A percentile compares a stretch with the other conserved stretches of the same genome.
These are phyloP conservation scores for Diplodia seriata DNA, from an alignment of 2,329 filamentous ascomycete species.

Conservation along the genomic window DNA sequence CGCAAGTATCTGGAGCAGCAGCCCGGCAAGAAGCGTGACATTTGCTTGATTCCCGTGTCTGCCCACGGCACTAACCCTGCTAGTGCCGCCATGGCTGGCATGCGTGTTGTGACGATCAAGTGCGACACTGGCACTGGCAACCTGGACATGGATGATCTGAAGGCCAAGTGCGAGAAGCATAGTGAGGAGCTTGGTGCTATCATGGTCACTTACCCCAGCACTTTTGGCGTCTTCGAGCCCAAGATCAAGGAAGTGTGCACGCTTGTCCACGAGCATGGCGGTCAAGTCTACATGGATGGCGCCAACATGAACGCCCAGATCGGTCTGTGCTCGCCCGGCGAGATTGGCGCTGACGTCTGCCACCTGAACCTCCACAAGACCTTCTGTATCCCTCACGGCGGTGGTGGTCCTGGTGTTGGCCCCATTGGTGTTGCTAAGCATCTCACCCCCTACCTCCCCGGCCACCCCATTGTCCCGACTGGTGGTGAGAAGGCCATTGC, in stretches of 20 bases:
- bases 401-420: constrained; percentile 90
- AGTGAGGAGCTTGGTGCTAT: constrained; percentile 85
- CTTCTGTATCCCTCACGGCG: constrained; percentile 96
- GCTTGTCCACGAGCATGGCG: constrained; percentile 84
- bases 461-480: constrained; percentile 67
- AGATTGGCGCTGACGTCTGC: constrained; percentile 95
- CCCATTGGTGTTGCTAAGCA: constrained; percentile 91
- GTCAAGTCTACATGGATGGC: constrained; percentile 98
- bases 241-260: constrained; percentile 84
- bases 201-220: constrained; percentile 97
- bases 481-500: constrained; percentile 66
- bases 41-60: constrained; percentile 93
- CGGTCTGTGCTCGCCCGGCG: constrained; percentile 89
- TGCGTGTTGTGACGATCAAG: constrained; percentile 92
- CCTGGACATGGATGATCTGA: constrained; percentile 83
- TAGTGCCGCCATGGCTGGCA: constrained; percentile 92
- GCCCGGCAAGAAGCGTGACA: constrained; percentile 74
- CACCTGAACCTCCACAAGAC: constrained; percentile 98
- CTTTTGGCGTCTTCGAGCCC: constrained; percentile 93
- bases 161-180: constrained; percentile 88
- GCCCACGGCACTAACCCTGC: constrained; percentile 97
- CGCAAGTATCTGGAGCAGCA: constrained; percentile 79
- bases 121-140: constrained; percentile 88
- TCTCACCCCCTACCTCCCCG: constrained; percentile 77
- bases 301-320: constrained; percentile 99